These are phyloP conservation scores for Boletus subcaerulescens DNA, from an alignment of 768 basidiomycete species.

Conservation along the genomic window DNA sequence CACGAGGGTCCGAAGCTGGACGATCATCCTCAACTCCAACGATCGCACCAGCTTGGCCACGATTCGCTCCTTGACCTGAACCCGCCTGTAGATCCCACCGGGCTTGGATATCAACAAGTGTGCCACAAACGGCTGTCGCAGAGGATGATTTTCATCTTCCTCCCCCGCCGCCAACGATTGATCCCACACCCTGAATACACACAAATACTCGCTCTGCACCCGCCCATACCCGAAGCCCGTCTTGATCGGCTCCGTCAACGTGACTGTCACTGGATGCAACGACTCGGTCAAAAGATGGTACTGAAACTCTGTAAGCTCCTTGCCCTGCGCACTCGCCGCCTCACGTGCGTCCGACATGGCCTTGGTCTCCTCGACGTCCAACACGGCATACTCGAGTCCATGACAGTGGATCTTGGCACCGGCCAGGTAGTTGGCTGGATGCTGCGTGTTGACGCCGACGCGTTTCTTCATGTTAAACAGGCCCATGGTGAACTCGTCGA, in stretches of 20 bases:
- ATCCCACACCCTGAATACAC: conserved; percentile 22
- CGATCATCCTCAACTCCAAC: conserved; percentile 13
- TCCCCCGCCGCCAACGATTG: conserved; percentile 4
- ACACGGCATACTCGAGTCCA: conserved; percentile 17
- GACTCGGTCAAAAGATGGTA: conserved; percentile 17
- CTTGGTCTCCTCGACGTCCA: conserved; percentile 14
- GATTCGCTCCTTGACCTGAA: conserved; percentile 18
- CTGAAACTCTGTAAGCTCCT: conserved; percentile 2
- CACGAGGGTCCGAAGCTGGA: neutral
- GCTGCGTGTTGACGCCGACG: conserved; percentile 17
- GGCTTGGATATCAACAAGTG: conserved; percentile 11
- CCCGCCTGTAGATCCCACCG: conserved; percentile 16
- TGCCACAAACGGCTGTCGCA: conserved; percentile 10
- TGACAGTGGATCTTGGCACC: conserved; percentile 21
- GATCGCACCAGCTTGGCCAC: conserved; percentile 18
- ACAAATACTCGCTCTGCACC: conserved; percentile 13
- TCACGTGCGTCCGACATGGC: conserved; percentile 8
- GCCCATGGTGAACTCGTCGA: conserved; percentile 12
- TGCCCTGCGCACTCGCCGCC: neutral
- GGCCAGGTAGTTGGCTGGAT: conserved; percentile 20
- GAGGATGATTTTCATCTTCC: neutral
- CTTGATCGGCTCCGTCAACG: conserved; percentile 19
- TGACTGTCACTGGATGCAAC: conserved; percentile 20
- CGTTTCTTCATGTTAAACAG: conserved; percentile 21
- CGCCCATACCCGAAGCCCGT: conserved; percentile 18